phyloP scores from a whole-genome alignment of 192 early-diverging fungal species.

The Entrophospora sp. region DNA sequence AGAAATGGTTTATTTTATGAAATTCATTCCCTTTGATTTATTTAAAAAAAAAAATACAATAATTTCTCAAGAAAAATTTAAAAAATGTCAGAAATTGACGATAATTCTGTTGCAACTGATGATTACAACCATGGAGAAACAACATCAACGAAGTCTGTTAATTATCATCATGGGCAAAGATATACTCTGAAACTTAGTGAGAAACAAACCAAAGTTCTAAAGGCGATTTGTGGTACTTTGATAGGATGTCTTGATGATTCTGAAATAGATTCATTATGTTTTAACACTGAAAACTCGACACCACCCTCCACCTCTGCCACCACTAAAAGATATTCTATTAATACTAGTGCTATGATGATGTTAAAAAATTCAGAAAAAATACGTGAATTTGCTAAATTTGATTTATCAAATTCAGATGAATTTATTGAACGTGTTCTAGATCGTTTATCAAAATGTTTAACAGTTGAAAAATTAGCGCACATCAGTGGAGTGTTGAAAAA shows the following conservation, averaged over 20 bases:
- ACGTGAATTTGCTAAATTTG: conserved; percentile 7
- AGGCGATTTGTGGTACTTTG: background rate
- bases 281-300: too few relatives aligned
- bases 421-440: background rate
- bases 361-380: background rate
- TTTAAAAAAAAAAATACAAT: too few relatives aligned
- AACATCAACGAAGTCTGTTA: too few relatives aligned
- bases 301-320: too few relatives aligned
- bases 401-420: conserved; percentile 2
- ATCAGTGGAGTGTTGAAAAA: conserved; percentile 20
- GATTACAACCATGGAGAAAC: too few relatives aligned
- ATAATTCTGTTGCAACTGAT: too few relatives aligned
- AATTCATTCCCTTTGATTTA: too few relatives aligned
- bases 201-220: background rate
- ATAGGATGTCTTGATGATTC: conserved; percentile 1
- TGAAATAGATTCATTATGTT: background rate
- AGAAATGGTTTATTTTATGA: too few relatives aligned
- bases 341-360: background rate
- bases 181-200: too few relatives aligned
- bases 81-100: too few relatives aligned
- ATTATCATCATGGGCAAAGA: too few relatives aligned
- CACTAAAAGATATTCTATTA: background rate
- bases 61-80: too few relatives aligned
- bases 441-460: background rate
- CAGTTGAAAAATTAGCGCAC: conserved; percentile 17